A percentile compares a stretch with the other conserved stretches of the same genome.
Evolutionary conservation across 192 early-diverging fungal genomes (phyloP).

Genomic region (Backusella luteola): DNA sequence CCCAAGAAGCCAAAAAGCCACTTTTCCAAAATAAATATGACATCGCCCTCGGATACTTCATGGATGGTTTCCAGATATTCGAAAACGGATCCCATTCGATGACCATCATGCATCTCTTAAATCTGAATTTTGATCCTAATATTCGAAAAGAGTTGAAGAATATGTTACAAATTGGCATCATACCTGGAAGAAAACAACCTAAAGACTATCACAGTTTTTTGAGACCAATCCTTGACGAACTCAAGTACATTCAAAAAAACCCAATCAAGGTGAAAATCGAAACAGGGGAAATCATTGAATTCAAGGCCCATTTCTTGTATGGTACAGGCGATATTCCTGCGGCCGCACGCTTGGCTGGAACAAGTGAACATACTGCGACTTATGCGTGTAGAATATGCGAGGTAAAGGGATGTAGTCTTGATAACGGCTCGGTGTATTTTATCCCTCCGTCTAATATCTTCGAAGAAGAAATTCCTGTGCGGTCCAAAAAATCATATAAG

Average conservation of each 20-base stretch:
- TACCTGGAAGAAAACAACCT: neutral
- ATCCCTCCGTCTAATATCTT: neutral
- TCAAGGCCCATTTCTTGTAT: neutral
- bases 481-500: too few relatives aligned
- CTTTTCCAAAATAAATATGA: neutral
- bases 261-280: neutral
- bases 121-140: neutral
- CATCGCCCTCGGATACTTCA: neutral
- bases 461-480: too few relatives aligned
- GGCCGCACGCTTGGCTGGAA: neutral
- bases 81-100: neutral
- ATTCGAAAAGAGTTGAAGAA: neutral
- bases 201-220: neutral
- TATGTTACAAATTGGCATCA: neutral
- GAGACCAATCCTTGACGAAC: neutral
- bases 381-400: neutral
- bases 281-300: neutral
- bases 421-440: neutral
- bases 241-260: neutral
- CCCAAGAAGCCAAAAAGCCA: neutral
- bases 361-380: neutral
- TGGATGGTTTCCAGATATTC: neutral
- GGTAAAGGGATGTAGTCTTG: neutral
- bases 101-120: neutral
- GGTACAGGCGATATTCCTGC: neutral